These are phyloP conservation scores for Penicillium pulvis DNA, from an alignment of 495 filamentous ascomycete species.

Conservation along the genomic window DNA sequence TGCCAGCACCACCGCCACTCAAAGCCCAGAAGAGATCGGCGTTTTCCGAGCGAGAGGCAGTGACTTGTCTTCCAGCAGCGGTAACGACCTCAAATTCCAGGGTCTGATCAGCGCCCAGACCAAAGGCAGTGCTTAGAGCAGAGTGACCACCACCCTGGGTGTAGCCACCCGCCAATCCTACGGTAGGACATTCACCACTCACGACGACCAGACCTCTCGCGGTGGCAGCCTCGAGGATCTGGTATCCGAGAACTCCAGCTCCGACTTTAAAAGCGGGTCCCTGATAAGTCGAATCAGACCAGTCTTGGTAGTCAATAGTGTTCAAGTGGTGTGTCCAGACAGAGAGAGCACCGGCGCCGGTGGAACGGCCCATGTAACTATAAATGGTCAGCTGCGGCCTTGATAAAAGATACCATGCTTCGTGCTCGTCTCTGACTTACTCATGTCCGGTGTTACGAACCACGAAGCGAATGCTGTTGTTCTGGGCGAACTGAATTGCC, in stretches of 20 bases:
- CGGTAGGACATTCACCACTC: no score
- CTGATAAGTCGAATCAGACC: constrained; percentile 41
- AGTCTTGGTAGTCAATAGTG: constrained; percentile 42
- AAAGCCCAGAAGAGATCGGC: constrained; percentile 57
- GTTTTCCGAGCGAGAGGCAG: constrained; percentile 54
- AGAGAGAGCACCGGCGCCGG: constrained; percentile 56
- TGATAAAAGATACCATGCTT: no score
- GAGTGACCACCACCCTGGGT: no score
- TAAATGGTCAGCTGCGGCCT: background rate
- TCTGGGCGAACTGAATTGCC: constrained; percentile 53
- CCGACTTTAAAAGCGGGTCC: constrained; percentile 59
- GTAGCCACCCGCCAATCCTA: no score
- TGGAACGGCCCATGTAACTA: constrained; percentile 59
- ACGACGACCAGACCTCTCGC: no score
- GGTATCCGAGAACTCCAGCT: constrained; percentile 53
- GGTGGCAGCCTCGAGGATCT: constrained; percentile 51
- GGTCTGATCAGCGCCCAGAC: constrained; percentile 62
- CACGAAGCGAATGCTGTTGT: constrained; percentile 63
- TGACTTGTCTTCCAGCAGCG: constrained; percentile 51
- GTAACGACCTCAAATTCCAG: constrained; percentile 66
- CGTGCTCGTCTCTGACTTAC: constrained; percentile 22
- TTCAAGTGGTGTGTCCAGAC: constrained; percentile 63
- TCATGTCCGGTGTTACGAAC: constrained; percentile 67
- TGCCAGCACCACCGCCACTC: constrained; percentile 1
- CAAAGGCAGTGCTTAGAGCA: no score